Conservation (phyloP, 495 filamentous ascomycete genomes). For the Chaetomium cochliodes region DNA sequence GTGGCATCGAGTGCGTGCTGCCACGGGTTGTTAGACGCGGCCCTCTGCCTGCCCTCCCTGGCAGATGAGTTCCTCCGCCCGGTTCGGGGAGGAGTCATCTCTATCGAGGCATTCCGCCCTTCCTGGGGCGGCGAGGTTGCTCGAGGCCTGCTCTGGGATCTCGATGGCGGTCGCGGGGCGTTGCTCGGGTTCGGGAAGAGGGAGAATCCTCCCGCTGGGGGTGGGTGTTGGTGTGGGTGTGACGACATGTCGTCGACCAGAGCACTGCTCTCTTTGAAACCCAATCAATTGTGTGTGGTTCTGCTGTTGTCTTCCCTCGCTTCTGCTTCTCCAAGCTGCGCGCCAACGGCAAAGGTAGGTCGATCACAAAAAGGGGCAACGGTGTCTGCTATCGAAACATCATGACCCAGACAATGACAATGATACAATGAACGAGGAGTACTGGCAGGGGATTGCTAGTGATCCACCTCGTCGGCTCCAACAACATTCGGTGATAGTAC, state of each 20-base stretch:
- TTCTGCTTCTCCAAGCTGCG: constrained; percentile 9
- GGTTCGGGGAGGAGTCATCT: constrained; percentile 31
- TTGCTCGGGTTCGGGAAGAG: constrained; percentile 50
- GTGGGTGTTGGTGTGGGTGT: constrained; percentile 14
- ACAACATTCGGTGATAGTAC: background rate
- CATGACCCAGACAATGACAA: constrained; percentile 3
- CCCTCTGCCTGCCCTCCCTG: constrained; percentile 38
- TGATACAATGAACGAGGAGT: background rate
- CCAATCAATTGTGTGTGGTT: background rate
- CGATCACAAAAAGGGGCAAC: constrained; percentile 4
- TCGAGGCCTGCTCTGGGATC: constrained; percentile 42
- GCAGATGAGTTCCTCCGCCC: constrained; percentile 35
- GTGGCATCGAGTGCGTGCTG: constrained; percentile 34
- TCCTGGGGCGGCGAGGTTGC: constrained; percentile 43
- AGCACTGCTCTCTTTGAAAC: constrained; percentile 5
- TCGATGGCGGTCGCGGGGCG: constrained; percentile 34
- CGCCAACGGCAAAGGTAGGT: constrained; percentile 5
- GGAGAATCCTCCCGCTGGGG: constrained; percentile 48
- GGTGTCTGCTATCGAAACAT: constrained; percentile 19
- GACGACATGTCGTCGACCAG: constrained; percentile 34
- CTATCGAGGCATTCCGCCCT: constrained; percentile 32
- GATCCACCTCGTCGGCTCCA: constrained; percentile 6
- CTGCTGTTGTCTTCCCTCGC: background rate
- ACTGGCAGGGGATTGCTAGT: background rate
- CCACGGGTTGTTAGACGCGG: constrained; percentile 37